A percentile compares a stretch with the other conserved stretches of the same genome.
These are phyloP conservation scores for Cyclotella distinguenda DNA, from an alignment of 108 stramenopile species.

Conservation along the genomic window DNA sequence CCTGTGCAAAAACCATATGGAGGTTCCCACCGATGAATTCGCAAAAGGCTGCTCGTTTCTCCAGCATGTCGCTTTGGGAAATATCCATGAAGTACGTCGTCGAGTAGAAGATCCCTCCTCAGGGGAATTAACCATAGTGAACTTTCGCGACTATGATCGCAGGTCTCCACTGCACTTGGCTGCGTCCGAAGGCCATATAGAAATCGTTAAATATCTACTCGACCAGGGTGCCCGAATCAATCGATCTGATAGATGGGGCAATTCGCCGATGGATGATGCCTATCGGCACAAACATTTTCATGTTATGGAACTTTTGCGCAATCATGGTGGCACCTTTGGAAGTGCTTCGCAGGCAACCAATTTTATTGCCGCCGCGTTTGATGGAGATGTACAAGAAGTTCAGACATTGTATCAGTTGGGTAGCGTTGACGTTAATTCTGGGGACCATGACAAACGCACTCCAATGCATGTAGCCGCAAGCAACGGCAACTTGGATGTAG, in stretches of 20 bases:
- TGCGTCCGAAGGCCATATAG: slow-evolving; percentile 57
- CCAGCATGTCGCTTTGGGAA: slow-evolving; percentile 64
- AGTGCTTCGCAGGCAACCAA: slow-evolving; percentile 40
- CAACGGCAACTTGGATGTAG: slow-evolving; percentile 45
- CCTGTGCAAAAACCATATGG: slow-evolving; percentile 62
- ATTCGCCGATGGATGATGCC: slow-evolving; percentile 61
- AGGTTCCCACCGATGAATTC: slow-evolving; percentile 62
- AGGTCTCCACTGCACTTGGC: slow-evolving; percentile 62
- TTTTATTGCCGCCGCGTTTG: slow-evolving; percentile 48
- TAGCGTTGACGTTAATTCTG: slow-evolving; percentile 40
- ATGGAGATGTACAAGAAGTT: slow-evolving; percentile 50
- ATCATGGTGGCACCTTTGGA: slow-evolving; percentile 40
- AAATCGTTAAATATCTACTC: slow-evolving; percentile 37
- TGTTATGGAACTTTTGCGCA: slow-evolving; percentile 40
- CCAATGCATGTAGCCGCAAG: slow-evolving; percentile 61
- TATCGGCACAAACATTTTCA: slow-evolving; percentile 44
- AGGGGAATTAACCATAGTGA: slow-evolving; percentile 30
- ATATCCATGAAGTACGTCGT: slow-evolving; percentile 17
- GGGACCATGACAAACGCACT: slow-evolving; percentile 55
- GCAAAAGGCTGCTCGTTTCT: slow-evolving; percentile 62
- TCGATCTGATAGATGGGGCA: slow-evolving; percentile 60
- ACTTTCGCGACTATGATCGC: slow-evolving; percentile 64
- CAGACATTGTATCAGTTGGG: slow-evolving; percentile 35
- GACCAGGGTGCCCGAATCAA: slow-evolving; percentile 47
- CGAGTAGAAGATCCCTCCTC: background rate